These are phyloP conservation scores for Ustilago tritici DNA, from an alignment of 1,284 basidiomycete species.

Conservation along the genomic window DNA sequence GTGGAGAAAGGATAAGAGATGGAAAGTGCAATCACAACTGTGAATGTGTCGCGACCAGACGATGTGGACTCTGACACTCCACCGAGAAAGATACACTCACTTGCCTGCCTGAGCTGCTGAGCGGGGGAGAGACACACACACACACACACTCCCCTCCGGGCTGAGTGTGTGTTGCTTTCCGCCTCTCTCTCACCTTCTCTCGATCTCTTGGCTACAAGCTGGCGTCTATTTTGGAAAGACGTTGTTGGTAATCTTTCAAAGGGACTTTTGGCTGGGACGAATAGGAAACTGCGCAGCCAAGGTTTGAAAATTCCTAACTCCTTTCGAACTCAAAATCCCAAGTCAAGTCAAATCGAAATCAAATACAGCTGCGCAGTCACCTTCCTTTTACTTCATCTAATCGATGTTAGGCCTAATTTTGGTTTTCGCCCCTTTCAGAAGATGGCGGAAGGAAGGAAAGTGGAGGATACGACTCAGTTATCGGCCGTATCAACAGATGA, in stretches of 20 bases:
- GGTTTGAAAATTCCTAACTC: slow-evolving; percentile 5
- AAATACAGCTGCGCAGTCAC: slow-evolving; percentile 1
- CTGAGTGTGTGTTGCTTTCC: slow-evolving; percentile 5
- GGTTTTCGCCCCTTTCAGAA: slow-evolving; percentile 9
- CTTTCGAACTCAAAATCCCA: not conserved
- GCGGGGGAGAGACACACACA: not conserved
- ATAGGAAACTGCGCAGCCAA: slow-evolving; percentile 9
- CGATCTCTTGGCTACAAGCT: slow-evolving; percentile 26
- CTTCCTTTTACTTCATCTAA: not conserved
- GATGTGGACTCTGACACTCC: slow-evolving; percentile 30
- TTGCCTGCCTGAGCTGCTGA: not conserved
- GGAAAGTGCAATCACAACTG: not conserved
- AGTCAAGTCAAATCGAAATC: slow-evolving; percentile 7
- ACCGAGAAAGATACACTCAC: slow-evolving; percentile 13
- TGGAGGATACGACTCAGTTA: not conserved
- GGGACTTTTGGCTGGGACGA: not conserved
- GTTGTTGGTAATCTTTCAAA: slow-evolving; percentile 13
- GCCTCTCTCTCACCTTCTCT: not conserved
- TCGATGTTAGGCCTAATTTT: not conserved
- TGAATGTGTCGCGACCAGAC: slow-evolving; percentile 17
- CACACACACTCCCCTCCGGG: slow-evolving; percentile 1
- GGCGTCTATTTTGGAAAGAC: not conserved
- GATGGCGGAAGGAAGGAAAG: slow-evolving; percentile 10
- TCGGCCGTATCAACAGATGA: slow-evolving; percentile 11
- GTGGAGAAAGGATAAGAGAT: slow-evolving; percentile 21